A percentile compares a stretch with the other conserved stretches of the same genome.
Conservation (phyloP, 2,329 filamentous ascomycete species). For the Exophiala sp. region DNA sequence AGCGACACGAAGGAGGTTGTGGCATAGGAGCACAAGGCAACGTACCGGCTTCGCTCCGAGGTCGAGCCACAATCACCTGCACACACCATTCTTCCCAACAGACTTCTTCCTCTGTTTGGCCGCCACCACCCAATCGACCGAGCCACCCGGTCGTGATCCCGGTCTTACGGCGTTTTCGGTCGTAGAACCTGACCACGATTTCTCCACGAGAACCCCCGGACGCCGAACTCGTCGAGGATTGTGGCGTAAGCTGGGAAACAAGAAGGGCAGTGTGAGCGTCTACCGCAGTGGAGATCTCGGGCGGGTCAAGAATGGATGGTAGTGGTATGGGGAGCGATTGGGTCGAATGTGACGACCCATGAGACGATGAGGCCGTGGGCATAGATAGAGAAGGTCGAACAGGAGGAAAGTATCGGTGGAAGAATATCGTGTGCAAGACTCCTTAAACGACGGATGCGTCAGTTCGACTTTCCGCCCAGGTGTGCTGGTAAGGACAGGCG, state of each 20-base stretch:
- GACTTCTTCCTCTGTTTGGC: slow-evolving; percentile 77
- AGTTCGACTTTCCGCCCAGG: no score
- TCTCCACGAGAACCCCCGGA: slow-evolving; percentile 63
- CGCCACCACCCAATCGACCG: slow-evolving; percentile 26
- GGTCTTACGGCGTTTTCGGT: slow-evolving; percentile 77
- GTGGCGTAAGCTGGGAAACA: slow-evolving; percentile 66
- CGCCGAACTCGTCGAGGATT: slow-evolving; percentile 44
- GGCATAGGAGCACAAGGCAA: slow-evolving; percentile 14
- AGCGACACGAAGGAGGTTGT: slow-evolving; percentile 3
- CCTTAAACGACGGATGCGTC: slow-evolving; percentile 46
- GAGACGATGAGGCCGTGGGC: slow-evolving; percentile 24
- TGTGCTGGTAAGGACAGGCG: not conserved
- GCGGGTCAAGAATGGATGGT: slow-evolving; percentile 76
- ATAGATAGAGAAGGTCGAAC: slow-evolving; percentile 68
- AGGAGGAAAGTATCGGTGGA: slow-evolving; percentile 93
- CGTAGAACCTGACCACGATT: slow-evolving; percentile 86
- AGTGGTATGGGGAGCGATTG: slow-evolving; percentile 64
- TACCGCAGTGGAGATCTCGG: slow-evolving; percentile 83
- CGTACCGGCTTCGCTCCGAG: slow-evolving; percentile 79
- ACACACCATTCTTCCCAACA: slow-evolving; percentile 97
- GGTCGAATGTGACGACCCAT: slow-evolving; percentile 16
- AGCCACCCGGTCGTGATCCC: slow-evolving; percentile 59
- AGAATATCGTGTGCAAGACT: slow-evolving; percentile 95
- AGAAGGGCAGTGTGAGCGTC: slow-evolving; percentile 77
- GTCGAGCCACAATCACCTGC: slow-evolving; percentile 86